phyloP scores from a whole-genome alignment of 169 alveolate genomes.

The Plasmodium knowlesi region DNA sequence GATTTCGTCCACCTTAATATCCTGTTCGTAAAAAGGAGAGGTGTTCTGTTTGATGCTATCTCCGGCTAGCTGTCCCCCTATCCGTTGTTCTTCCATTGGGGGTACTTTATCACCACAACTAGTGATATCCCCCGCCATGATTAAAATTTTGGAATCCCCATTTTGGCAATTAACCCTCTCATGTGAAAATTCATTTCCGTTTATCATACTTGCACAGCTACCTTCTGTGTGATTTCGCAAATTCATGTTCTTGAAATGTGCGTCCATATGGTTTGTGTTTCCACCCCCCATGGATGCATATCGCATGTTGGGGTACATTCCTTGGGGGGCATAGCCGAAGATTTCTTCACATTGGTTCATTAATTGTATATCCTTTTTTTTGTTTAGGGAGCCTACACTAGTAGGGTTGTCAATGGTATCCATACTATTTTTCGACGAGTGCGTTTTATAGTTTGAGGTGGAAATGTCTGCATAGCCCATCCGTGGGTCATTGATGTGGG shows the following conservation, averaged over 20 bases:
- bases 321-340: background rate
- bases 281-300: background rate
- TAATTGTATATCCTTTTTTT: background rate
- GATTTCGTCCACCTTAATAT: background rate
- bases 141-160: background rate
- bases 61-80: background rate
- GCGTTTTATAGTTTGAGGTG: background rate
- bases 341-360: background rate
- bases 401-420: background rate
- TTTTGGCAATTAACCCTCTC: background rate
- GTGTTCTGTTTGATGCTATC: background rate
- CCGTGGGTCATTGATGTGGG: background rate
- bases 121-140: background rate
- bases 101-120: background rate
- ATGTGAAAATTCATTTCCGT: background rate
- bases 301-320: background rate
- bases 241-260: background rate
- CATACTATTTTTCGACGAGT: background rate
- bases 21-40: background rate
- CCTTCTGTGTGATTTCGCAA: background rate
- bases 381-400: background rate
- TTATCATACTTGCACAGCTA: background rate
- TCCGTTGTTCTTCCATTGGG: background rate
- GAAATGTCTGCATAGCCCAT: background rate
- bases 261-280: background rate